Evolutionary conservation across 108 stramenopile species (phyloP), one percentile per base, ranked within the genome.

Genomic region (Mediolabrus comicus): DNA sequence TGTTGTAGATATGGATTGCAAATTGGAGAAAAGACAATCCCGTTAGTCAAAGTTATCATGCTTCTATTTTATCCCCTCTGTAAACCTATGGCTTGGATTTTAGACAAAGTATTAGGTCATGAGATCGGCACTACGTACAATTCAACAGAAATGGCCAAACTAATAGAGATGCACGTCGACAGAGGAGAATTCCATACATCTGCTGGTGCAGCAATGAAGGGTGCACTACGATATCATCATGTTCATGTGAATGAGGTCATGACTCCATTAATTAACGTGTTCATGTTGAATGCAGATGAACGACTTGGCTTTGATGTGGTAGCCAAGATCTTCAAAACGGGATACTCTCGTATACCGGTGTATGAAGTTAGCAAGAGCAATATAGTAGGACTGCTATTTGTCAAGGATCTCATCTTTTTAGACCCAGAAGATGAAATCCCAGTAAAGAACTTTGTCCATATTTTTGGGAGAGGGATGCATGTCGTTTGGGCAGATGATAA

Each of bases 391-490:
- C 66, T 99, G 39, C 82, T 99, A 14, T 92, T 98, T 63, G 96
- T 96, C 53, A 99, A 99, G 82, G 99, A 99, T 65, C 87, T 99
- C 4, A 98, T 98, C 74, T 98, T 99, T 66, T 75, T 99, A 26
- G 97, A 98, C 74, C 98, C 97, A 7, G 97, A 97, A 69, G 97
- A 98, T 81, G 92, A 90, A 29, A 69, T 87, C 16, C 90, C 97
- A 2, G 86, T 98, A 13, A 74, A 80, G 12, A 92, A 87, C 27
- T 96, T 98, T 66, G 83, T 97, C 4, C 80, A 93, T 22, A 95
- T 98, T 55, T 99, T 99, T 83, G 91, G 97, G 8, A 83, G 99
- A 31, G 83, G 84, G 26, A 60, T 93, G 26, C 87, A 93, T 57
- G 82, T 90, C 35, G 92, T 96, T 1, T 92, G 94, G 93, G 86